Evolutionary conservation across 768 basidiomycete species (phyloP), one percentile per base, ranked within the genome.

Genomic region (Boletus rufocinnamomeus): DNA sequence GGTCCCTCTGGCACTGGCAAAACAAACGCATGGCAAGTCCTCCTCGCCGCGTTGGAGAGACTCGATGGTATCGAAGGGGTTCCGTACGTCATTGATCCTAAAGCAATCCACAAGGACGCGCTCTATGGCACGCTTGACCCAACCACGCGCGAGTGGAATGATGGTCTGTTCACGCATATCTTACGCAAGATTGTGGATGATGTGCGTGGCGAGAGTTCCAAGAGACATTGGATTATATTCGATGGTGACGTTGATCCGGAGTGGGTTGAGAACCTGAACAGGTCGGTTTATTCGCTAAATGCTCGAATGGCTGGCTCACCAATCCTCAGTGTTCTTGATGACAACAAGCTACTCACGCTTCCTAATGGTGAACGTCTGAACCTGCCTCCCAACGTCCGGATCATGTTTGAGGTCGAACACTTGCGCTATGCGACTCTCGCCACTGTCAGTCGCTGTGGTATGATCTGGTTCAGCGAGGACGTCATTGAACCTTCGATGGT

Each of bases 391-490:
- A 98, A 98, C 69, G 95, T 99, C 25, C 89, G 97, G 54, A 95
- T 99, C 73, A 96, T 99, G 94, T 98, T 99, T 71, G 97, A 99
- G 72, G 97, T 98, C 56, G 97, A 98, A 72, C 94, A 97, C 72
- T 84, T 99, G 64, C 90, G 88, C 67, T 99, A 96, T 72, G 97
- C 97, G 0, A 99, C 97, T 4, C 86, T 91, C 54, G 97, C 97
- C 17, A 99, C 97, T 28, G 97, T 99, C 80, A 97, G 94, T 84
- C 95, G 97, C 56, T 99, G 97, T 69, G 97, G 97, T 72, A 99
- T 99, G 97, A 96, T 99, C 66, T 99, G 97, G 97, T 99, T 99
- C 78, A 98, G 95, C 71, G 95, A 98, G 58, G 95, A 98, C 63
- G 87, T 97, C 49, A 86, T 99, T 28, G 89, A 93, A 62, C 87